Evolutionary conservation across 768 basidiomycete species (phyloP).

Genomic region (Phaffia australis): DNA sequence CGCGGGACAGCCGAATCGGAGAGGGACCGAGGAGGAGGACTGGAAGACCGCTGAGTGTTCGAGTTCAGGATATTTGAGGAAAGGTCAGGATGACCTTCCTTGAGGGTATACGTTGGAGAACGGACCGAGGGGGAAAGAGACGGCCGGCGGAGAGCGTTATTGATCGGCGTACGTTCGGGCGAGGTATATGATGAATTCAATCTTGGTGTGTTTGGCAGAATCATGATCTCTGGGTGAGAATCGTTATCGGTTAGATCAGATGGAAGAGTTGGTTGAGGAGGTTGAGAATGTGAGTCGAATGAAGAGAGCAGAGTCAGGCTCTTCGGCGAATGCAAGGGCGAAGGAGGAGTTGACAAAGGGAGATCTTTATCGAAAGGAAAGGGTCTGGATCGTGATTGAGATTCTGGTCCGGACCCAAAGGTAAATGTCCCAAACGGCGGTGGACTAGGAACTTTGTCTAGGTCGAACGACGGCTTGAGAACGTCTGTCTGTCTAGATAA

Average conservation of each 20-base stretch:
- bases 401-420: conserved; percentile 1
- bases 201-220: no score
- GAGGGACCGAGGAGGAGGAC: conserved; percentile 22
- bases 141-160: conserved; percentile 3
- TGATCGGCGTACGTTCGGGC: no score
- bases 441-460: background rate
- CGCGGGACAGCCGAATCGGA: conserved; percentile 26
- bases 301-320: background rate
- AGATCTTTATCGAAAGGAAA: background rate
- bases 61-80: background rate
- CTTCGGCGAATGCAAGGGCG: background rate
- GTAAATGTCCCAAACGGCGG: background rate
- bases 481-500: background rate
- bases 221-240: no score
- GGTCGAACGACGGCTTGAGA: conserved; percentile 5
- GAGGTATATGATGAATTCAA: no score
- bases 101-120: background rate
- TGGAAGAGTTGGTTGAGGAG: background rate
- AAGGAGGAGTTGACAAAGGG: background rate
- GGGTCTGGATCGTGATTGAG: background rate
- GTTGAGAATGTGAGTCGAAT: background rate
- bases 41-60: background rate
- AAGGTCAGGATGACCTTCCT: background rate
- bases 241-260: no score
- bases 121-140: conserved; percentile 13